phyloP scores from a whole-genome alignment of 768 basidiomycete genomes.

The Lactarius vividus region DNA sequence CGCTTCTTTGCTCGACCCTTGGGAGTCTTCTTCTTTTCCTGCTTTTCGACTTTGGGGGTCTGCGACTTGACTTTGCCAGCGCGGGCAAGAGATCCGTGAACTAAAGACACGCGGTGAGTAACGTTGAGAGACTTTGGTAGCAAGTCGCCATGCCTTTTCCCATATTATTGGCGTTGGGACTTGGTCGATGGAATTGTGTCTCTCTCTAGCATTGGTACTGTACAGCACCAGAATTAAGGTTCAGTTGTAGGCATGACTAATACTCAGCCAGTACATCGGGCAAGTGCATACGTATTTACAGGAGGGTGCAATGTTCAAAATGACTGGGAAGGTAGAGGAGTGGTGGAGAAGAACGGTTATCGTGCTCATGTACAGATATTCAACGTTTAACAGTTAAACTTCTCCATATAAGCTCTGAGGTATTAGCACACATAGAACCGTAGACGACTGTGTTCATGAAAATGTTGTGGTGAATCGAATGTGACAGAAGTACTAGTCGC shows the following conservation, averaged over 20 bases:
- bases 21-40: conserved; percentile 98
- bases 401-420: not conserved
- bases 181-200: conserved; percentile 1
- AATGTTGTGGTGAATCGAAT: not conserved
- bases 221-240: conserved; percentile 17
- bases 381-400: not conserved
- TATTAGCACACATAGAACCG: not conserved
- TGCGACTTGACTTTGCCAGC: conserved; percentile 99
- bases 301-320: no score
- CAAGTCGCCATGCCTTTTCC: conserved; percentile 28
- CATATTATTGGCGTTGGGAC: conserved; percentile 29
- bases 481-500: not conserved
- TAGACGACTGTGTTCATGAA: not conserved
- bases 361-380: not conserved
- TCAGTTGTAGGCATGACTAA: conserved; percentile 8
- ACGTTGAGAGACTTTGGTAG: not conserved
- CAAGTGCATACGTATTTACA: no score
- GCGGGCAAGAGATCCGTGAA: conserved; percentile 99
- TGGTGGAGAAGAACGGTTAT: not conserved
- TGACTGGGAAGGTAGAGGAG: no score
- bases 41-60: conserved; percentile 96
- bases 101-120: conserved; percentile 38
- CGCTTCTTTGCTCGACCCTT: conserved; percentile 99
- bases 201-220: conserved; percentile 8
- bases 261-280: not conserved